phyloP scores from a whole-genome alignment of 2,329 filamentous ascomycete genomes.

The Talaromyces sp. region DNA sequence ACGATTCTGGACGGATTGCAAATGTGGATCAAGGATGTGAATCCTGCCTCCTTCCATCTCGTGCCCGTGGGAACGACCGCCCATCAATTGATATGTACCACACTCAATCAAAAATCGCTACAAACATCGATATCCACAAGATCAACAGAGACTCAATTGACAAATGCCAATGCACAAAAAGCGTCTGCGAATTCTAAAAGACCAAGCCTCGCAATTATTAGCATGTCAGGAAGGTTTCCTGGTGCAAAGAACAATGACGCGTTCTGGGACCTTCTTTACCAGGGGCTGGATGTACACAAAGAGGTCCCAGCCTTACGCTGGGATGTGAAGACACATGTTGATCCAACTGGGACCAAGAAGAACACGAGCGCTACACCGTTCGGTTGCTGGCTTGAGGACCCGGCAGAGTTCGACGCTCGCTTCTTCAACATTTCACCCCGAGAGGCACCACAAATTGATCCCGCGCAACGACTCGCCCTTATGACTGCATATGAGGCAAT shows the following conservation, averaged over 20 bases:
- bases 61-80: background rate
- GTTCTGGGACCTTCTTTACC: too few species aligned
- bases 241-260: too few species aligned
- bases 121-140: background rate
- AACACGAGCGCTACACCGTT: too few species aligned
- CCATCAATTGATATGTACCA: background rate
- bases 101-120: background rate
- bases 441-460: constrained; percentile 46
- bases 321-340: too few species aligned
- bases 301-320: too few species aligned
- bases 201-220: background rate
- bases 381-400: too few species aligned
- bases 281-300: too few species aligned
- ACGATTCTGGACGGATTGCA: background rate
- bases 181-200: background rate
- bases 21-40: background rate
- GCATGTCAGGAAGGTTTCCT: background rate
- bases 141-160: background rate
- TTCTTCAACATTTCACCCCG: constrained; percentile 55
- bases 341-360: too few species aligned
- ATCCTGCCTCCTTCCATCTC: background rate
- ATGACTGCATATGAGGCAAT: constrained; percentile 74
- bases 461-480: constrained; percentile 72
- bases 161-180: background rate
- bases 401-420: constrained; percentile 32